These are phyloP conservation scores for Candida nitratophila DNA, from an alignment of 805 yeast genomes.

Conservation along the genomic window DNA sequence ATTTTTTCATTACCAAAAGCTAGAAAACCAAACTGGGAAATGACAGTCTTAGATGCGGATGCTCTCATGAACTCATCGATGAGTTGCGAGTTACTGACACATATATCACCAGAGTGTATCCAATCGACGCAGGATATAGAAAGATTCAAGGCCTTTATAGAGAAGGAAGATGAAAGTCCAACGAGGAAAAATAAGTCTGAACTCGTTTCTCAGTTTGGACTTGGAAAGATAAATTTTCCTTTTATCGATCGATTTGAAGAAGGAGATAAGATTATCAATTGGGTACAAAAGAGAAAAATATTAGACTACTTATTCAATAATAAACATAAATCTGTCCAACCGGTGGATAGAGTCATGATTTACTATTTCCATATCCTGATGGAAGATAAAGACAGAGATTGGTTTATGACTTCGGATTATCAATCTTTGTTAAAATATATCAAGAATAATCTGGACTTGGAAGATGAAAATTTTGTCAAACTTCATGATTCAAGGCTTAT, in stretches of 20 bases:
- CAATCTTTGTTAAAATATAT: neutral
- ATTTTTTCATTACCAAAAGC: conserved; percentile 4
- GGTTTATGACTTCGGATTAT: neutral
- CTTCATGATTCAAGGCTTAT: neutral
- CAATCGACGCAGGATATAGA: neutral
- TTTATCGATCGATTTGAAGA: neutral
- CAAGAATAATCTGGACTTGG: neutral
- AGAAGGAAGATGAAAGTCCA: neutral
- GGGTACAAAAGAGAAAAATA: neutral
- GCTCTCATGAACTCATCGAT: conserved; percentile 3
- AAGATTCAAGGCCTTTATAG: neutral
- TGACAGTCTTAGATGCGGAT: conserved; percentile 6
- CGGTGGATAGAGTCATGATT: neutral
- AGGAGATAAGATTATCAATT: neutral
- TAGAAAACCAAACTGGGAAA: conserved; percentile 1
- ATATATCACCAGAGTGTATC: conserved; percentile 7
- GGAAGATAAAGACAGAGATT: neutral
- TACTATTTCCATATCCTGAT: neutral
- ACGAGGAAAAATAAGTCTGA: neutral
- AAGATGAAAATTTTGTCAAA: neutral
- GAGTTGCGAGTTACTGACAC: conserved; percentile 1
- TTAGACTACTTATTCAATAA: neutral
- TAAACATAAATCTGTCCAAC: neutral
- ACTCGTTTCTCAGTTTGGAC: neutral
- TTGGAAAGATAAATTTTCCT: neutral